Evolutionary conservation across 2,329 filamentous ascomycete species (phyloP).

Genomic region (Fusarium sp.): DNA sequence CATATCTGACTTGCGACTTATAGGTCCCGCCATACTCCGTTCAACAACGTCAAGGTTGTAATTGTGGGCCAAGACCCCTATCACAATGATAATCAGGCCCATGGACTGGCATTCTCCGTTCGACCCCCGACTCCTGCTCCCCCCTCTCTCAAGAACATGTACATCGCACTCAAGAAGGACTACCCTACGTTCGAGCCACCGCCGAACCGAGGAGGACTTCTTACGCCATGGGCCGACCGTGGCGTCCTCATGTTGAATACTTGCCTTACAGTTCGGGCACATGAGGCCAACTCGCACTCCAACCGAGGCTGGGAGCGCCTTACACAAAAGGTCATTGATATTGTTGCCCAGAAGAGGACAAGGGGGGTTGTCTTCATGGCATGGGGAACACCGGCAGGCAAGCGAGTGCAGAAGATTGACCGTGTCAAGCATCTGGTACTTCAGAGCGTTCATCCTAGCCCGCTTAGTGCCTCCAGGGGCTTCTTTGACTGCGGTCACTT

Average conservation of each 20-base stretch:
- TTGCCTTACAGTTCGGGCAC: conserved; percentile 91
- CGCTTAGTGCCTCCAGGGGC: conserved; percentile 85
- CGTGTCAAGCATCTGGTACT: conserved; percentile 83
- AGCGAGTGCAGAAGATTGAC: conserved; percentile 83
- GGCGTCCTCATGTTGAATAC: conserved; percentile 96
- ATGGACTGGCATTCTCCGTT: conserved; percentile 96
- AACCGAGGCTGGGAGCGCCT: conserved; percentile 93
- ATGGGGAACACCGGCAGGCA: conserved; percentile 90
- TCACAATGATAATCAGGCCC: conserved; percentile 95
- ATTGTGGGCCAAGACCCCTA: conserved; percentile 98
- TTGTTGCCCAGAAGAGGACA: conserved; percentile 82
- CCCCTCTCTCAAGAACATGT: conserved; percentile 94
- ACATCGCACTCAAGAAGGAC: conserved; percentile 87
- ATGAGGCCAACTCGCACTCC: conserved; percentile 88
- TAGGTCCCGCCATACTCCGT: conserved; percentile 94
- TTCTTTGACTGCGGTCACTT: conserved; percentile 91
- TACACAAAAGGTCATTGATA: conserved; percentile 92
- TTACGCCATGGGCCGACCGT: conserved; percentile 94
- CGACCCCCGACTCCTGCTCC: conserved; percentile 90
- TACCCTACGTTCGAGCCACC: conserved; percentile 86
- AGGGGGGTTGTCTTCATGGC: conserved; percentile 94
- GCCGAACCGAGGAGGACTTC: conserved; percentile 82
- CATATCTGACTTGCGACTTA: conserved; percentile 32
- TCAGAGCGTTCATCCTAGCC: conserved; percentile 91
- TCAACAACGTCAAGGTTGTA: conserved; percentile 90